A percentile compares a stretch with the other conserved stretches of the same genome.
phyloP scores from a whole-genome alignment of 805 yeast genomes.

The Yarrowia yakushimensis region DNA sequence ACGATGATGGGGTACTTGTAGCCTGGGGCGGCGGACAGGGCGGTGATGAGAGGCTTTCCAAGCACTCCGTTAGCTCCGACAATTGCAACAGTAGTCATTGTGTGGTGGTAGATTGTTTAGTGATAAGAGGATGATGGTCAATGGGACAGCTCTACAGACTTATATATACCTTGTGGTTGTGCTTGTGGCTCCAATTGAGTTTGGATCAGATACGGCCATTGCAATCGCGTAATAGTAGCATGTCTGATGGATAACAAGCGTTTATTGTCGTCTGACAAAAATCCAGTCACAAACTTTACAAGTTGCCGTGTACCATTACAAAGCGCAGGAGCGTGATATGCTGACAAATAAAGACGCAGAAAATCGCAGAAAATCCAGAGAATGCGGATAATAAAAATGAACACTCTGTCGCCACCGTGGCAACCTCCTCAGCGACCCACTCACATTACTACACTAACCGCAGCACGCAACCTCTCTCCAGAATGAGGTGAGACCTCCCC shows the following conservation, averaged over 20 bases:
- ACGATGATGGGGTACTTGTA: conserved; percentile 51
- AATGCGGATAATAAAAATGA: too few species aligned
- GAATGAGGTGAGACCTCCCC: neutral
- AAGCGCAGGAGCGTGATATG: too few species aligned
- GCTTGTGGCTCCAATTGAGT: conserved; percentile 1
- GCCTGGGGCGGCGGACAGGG: conserved; percentile 46
- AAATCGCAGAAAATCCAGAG: too few species aligned
- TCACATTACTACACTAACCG: neutral
- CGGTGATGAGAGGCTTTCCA: conserved; percentile 48
- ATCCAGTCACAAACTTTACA: neutral
- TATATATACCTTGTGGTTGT: neutral
- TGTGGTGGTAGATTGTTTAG: neutral
- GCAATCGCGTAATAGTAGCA: neutral
- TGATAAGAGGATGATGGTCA: neutral
- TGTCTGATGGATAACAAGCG: neutral
- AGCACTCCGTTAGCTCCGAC: conserved; percentile 52
- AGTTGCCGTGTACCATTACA: too few species aligned
- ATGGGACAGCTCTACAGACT: neutral
- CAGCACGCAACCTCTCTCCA: neutral
- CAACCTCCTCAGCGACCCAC: too few species aligned
- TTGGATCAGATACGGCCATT: neutral
- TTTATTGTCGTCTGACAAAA: neutral
- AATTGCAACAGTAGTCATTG: conserved; percentile 46
- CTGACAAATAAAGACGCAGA: too few species aligned
- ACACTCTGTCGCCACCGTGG: too few species aligned